Evolutionary conservation across 2,329 filamentous ascomycete genomes (phyloP).

Genomic region (Alternaria brassicae): DNA sequence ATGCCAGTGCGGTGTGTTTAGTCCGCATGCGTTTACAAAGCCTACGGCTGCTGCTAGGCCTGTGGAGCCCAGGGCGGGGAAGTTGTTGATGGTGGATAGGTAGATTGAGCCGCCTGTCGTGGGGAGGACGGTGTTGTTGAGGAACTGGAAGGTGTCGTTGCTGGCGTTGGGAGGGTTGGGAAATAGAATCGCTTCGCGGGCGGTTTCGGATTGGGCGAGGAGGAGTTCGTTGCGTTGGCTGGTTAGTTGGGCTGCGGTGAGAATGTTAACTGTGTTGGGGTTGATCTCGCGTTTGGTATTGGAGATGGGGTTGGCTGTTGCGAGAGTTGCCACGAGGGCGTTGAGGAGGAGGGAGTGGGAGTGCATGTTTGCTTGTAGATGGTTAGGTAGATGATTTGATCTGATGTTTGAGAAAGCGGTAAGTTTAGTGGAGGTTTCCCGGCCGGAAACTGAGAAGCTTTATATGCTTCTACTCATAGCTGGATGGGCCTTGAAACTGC

Average conservation of each 20-base stretch:
- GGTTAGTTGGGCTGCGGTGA: slow-evolving; percentile 22
- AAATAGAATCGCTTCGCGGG: slow-evolving; percentile 28
- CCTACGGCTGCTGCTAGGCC: slow-evolving; percentile 61
- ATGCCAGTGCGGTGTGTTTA: slow-evolving; percentile 55
- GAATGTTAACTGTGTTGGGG: slow-evolving; percentile 25
- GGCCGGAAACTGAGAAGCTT: background rate
- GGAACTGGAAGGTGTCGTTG: slow-evolving; percentile 32
- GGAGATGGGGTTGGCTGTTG: slow-evolving; percentile 17
- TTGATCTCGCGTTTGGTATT: slow-evolving; percentile 19
- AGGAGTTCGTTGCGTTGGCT: slow-evolving; percentile 24
- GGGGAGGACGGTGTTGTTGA: slow-evolving; percentile 46
- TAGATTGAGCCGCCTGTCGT: slow-evolving; percentile 58
- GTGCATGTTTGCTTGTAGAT: slow-evolving; percentile 10
- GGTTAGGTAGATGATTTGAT: background rate
- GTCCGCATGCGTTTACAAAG: slow-evolving; percentile 60
- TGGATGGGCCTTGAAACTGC: background rate
- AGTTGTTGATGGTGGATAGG: slow-evolving; percentile 63
- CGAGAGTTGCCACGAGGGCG: slow-evolving; percentile 13
- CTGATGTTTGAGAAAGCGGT: background rate
- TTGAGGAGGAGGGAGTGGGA: slow-evolving; percentile 11
- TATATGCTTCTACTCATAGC: background rate
- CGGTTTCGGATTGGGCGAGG: slow-evolving; percentile 23
- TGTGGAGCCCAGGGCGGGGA: slow-evolving; percentile 64
- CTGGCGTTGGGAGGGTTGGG: slow-evolving; percentile 25
- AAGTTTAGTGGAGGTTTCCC: background rate